Evolutionary conservation across 2,329 filamentous ascomycete genomes (phyloP).

Genomic region (Lachnellula hyalina): DNA sequence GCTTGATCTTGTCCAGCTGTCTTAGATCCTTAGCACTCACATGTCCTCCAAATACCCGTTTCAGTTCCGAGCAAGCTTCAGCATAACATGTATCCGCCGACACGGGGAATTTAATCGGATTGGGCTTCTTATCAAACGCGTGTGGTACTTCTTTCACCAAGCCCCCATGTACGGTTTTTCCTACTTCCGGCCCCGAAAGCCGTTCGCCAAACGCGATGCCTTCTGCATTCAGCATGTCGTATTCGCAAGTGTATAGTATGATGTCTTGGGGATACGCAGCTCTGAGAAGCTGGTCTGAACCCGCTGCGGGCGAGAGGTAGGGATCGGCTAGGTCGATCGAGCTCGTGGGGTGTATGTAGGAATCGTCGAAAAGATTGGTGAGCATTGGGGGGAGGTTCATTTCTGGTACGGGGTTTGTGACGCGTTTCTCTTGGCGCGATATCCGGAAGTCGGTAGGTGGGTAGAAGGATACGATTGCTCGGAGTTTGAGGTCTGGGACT

Average conservation of each 20-base stretch:
- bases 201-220: slow-evolving; percentile 57
- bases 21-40: slow-evolving; percentile 21
- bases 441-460: slow-evolving; percentile 58
- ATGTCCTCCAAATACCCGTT: slow-evolving; percentile 23
- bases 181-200: slow-evolving; percentile 41
- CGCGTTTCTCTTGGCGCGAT: slow-evolving; percentile 49
- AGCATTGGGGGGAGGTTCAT: slow-evolving; percentile 52
- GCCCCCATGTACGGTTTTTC: slow-evolving; percentile 53
- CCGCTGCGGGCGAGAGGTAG: slow-evolving; percentile 53
- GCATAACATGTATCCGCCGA: slow-evolving; percentile 27
- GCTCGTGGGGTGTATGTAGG: slow-evolving; percentile 49
- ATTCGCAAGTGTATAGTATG: slow-evolving; percentile 57
- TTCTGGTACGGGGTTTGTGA: slow-evolving; percentile 49
- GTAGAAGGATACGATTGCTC: slow-evolving; percentile 55
- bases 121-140: slow-evolving; percentile 63
- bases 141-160: slow-evolving; percentile 56
- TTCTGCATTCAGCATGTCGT: slow-evolving; percentile 59
- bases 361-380: slow-evolving; percentile 58
- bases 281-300: slow-evolving; percentile 45
- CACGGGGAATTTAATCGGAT: slow-evolving; percentile 43
- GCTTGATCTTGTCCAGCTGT: slow-evolving; percentile 21
- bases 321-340: slow-evolving; percentile 42
- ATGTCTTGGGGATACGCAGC: slow-evolving; percentile 46
- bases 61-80: slow-evolving; percentile 30
- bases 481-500: slow-evolving; percentile 41